These are phyloP conservation scores for Thymus quinquecostatus DNA, from an alignment of 257 asterid species.

Conservation along the genomic window DNA sequence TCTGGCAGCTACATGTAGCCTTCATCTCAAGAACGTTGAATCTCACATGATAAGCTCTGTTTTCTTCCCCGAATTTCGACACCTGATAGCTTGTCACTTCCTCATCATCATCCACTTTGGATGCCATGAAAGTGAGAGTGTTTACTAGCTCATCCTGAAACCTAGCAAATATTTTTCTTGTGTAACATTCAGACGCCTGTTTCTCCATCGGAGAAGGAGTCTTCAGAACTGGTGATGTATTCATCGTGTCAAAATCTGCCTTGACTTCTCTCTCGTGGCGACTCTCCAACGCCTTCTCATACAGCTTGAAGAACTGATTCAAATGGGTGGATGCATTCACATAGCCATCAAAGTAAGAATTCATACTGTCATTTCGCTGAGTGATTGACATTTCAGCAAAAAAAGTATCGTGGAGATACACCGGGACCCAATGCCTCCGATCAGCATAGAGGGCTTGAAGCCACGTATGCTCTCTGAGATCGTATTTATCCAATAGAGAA, in stretches of 20 bases:
- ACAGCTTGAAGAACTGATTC: slow-evolving; percentile 82
- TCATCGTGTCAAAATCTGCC: slow-evolving; percentile 92
- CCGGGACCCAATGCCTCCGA: slow-evolving; percentile 95
- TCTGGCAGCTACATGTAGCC: slow-evolving; percentile 87
- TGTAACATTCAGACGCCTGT: slow-evolving; percentile 91
- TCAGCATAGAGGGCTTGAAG: slow-evolving; percentile 62
- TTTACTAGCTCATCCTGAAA: slow-evolving; percentile 95
- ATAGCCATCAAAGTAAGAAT: slow-evolving; percentile 95
- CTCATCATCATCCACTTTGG: slow-evolving; percentile 78
- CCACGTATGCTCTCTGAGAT: slow-evolving; percentile 82
- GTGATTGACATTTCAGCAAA: slow-evolving; percentile 93
- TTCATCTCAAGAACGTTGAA: slow-evolving; percentile 94
- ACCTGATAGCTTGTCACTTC: slow-evolving; percentile 78
- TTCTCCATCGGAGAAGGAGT: slow-evolving; percentile 99
- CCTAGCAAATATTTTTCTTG: slow-evolving; percentile 75
- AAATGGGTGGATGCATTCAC: slow-evolving; percentile 92
- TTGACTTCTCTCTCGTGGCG: slow-evolving; percentile 96
- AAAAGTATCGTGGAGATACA: slow-evolving; percentile 80
- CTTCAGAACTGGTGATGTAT: slow-evolving; percentile 62
- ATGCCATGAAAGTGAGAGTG: slow-evolving; percentile 88
- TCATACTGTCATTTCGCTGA: slow-evolving; percentile 89
- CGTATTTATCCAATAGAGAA: slow-evolving; percentile 70
- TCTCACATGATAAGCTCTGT: slow-evolving; percentile 69
- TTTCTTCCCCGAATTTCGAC: slow-evolving; percentile 83
- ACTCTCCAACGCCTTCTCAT: slow-evolving; percentile 95